These are phyloP conservation scores for Talaromyces verruculosus DNA, from an alignment of 2,329 filamentous ascomycete genomes.

Conservation along the genomic window DNA sequence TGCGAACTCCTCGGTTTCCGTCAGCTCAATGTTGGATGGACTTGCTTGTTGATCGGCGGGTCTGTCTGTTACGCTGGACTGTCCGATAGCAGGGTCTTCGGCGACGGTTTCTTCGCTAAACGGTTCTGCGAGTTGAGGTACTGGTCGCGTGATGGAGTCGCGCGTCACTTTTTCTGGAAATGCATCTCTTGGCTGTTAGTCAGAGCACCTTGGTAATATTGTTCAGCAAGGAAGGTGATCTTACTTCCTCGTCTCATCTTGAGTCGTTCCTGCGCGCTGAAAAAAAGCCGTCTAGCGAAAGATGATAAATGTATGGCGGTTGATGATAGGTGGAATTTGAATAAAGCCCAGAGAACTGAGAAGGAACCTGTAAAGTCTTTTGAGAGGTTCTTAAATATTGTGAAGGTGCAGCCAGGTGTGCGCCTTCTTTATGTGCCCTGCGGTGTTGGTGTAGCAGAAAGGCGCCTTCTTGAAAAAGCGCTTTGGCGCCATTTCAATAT, in stretches of 20 bases:
- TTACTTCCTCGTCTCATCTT: background rate
- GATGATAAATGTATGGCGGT: background rate
- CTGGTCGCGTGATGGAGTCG: background rate
- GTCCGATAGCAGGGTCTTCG: background rate
- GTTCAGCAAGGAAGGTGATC: background rate
- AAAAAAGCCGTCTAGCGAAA: background rate
- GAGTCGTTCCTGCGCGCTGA: background rate
- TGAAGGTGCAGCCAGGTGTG: background rate
- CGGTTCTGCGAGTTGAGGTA: background rate
- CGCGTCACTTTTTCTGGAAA: background rate
- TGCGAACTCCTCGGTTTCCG: background rate
- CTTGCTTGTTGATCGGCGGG: background rate
- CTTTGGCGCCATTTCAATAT: background rate
- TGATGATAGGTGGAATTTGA: background rate
- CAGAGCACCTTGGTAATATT: too few relatives aligned
- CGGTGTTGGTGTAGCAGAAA: background rate
- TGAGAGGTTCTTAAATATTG: background rate
- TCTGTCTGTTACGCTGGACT: background rate
- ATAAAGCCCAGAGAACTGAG: background rate
- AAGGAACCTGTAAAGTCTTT: background rate
- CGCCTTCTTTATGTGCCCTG: background rate
- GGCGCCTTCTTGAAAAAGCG: background rate
- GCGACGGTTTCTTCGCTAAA: background rate
- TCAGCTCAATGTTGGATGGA: background rate
- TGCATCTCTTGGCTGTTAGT: background rate